Percentiles rank a stretch among this genome's conserved stretches.
Conservation (phyloP, 768 basidiomycete genomes). For the Mycena galopus region DNA sequence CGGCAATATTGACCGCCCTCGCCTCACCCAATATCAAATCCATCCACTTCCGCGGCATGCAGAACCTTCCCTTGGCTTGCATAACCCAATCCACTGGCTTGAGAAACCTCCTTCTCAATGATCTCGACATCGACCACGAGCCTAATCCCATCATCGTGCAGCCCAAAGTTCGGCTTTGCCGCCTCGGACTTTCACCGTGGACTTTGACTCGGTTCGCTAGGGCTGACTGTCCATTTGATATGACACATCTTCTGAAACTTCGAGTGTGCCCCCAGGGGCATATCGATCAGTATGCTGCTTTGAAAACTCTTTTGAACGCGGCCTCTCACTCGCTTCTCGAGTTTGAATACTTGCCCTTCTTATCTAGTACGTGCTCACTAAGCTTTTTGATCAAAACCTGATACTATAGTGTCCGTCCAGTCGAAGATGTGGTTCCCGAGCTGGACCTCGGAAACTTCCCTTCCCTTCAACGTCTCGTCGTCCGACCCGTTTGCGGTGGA, state of each 20-base stretch:
- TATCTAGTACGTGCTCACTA: not conserved
- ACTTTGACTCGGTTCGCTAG: not conserved
- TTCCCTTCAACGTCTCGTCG: not conserved
- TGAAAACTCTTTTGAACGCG: not conserved
- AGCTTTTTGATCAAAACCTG: not conserved
- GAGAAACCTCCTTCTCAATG: not conserved
- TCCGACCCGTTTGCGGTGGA: no score
- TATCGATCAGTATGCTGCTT: not conserved
- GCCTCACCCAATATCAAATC: not conserved
- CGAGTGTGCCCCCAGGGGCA: not conserved
- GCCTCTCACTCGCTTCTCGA: not conserved
- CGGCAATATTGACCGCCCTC: not conserved
- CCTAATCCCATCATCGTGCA: no score
- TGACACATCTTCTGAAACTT: not conserved
- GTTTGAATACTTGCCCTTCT: conserved; percentile 1
- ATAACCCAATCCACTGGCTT: no score
- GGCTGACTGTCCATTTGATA: not conserved
- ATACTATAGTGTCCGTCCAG: not conserved
- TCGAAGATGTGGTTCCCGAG: not conserved
- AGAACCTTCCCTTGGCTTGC: no score
- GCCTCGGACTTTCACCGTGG: not conserved
- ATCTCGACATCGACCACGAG: not conserved
- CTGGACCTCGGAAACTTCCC: no score
- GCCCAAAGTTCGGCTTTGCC: not conserved
- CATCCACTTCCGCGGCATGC: conserved; percentile 3